A percentile compares a stretch with the other conserved stretches of the same genome.
Evolutionary conservation across 2,329 filamentous ascomycete species (phyloP).

Genomic region (Apiospora hydei): DNA sequence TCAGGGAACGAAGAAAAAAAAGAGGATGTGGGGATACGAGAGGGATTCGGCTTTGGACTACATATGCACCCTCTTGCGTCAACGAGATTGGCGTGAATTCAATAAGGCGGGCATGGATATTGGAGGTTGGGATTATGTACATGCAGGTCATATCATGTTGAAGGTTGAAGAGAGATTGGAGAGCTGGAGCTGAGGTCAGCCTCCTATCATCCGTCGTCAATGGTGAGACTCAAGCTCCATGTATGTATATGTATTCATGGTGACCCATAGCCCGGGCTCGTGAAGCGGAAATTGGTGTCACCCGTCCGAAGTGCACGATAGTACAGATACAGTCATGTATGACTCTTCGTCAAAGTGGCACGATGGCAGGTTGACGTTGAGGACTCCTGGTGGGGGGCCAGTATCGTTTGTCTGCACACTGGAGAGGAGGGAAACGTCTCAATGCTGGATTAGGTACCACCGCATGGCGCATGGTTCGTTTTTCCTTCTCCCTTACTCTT

Average conservation of each 20-base stretch:
- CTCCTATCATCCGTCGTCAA: not conserved
- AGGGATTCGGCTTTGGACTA: not conserved
- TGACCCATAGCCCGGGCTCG: not conserved
- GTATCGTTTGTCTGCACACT: not conserved
- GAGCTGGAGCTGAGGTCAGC: constrained; percentile 17
- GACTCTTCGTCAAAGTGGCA: constrained; percentile 3
- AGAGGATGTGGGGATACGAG: constrained; percentile 6
- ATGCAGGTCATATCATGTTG: constrained; percentile 9
- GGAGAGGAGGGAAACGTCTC: constrained; percentile 9
- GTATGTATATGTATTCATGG: not conserved
- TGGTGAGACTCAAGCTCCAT: not conserved
- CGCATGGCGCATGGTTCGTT: not conserved
- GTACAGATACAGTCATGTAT: not conserved
- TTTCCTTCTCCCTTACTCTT: not conserved
- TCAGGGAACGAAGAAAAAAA: not conserved
- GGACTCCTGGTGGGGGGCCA: not conserved
- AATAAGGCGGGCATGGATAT: constrained; percentile 12
- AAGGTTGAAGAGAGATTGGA: not conserved
- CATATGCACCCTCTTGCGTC: constrained; percentile 16
- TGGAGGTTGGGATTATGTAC: not conserved
- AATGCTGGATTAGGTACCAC: constrained; percentile 19
- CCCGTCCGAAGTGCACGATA: not conserved
- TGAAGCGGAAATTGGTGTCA: not conserved
- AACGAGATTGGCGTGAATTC: not conserved
- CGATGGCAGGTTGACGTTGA: constrained; percentile 4